A percentile compares a stretch with the other conserved stretches of the same genome.
phyloP scores from a whole-genome alignment of 2,329 filamentous ascomycete species.

The Ophiostoma fasciatum region DNA sequence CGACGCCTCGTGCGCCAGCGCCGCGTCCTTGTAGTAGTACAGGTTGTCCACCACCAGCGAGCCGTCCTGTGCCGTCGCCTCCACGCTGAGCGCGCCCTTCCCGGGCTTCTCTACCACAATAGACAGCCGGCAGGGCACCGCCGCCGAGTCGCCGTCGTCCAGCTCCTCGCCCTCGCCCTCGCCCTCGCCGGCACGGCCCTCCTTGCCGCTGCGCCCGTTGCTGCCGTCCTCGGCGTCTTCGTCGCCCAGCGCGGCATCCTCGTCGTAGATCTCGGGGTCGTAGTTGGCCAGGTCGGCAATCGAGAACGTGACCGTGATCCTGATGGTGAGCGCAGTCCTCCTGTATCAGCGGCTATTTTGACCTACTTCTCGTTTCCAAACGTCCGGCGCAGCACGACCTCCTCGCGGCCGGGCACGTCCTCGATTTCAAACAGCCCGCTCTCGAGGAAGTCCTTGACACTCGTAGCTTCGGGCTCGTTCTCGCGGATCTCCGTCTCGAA shows the following conservation, averaged over 20 bases:
- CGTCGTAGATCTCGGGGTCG: slow-evolving; percentile 42
- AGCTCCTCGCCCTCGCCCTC: slow-evolving; percentile 39
- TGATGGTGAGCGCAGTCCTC: slow-evolving; percentile 13
- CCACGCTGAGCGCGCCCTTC: slow-evolving; percentile 75
- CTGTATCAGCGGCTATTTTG: background rate
- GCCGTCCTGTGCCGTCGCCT: slow-evolving; percentile 75
- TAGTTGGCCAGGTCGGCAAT: slow-evolving; percentile 66
- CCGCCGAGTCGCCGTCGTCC: slow-evolving; percentile 31
- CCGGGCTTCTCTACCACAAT: slow-evolving; percentile 78
- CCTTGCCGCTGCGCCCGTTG: slow-evolving; percentile 30
- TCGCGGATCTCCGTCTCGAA: slow-evolving; percentile 73
- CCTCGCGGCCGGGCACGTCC: slow-evolving; percentile 73
- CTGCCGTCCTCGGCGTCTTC: slow-evolving; percentile 31
- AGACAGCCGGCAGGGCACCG: slow-evolving; percentile 69
- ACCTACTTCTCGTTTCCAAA: slow-evolving; percentile 79
- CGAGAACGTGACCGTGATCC: slow-evolving; percentile 61
- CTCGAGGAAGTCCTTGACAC: slow-evolving; percentile 76
- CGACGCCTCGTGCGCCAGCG: slow-evolving; percentile 59
- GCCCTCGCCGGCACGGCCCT: slow-evolving; percentile 40
- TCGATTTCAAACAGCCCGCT: slow-evolving; percentile 72
- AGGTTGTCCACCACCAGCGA: slow-evolving; percentile 80
- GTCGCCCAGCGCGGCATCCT: slow-evolving; percentile 39
- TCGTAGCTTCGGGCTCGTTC: slow-evolving; percentile 55
- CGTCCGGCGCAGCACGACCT: slow-evolving; percentile 68
- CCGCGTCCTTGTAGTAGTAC: slow-evolving; percentile 68